These are phyloP conservation scores for Arthrobotrys entomopaga DNA, from an alignment of 2,329 filamentous ascomycete genomes.

Conservation along the genomic window DNA sequence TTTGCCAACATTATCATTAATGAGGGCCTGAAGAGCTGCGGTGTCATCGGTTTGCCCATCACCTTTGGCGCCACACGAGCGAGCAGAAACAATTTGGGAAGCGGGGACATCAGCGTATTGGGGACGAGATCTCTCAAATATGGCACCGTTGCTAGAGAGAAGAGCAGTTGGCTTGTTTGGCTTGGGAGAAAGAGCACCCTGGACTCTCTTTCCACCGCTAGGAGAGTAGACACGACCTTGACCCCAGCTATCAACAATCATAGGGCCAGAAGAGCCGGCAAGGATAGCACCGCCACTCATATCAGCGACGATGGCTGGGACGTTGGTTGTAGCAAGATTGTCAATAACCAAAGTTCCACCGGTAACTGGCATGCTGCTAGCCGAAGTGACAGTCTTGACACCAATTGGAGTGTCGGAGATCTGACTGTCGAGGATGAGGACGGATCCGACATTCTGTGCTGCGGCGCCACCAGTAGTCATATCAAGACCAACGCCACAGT, in stretches of 20 bases:
- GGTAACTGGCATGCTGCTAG: constrained; percentile 69
- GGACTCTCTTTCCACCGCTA: constrained; percentile 67
- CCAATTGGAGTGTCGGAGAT: constrained; percentile 80
- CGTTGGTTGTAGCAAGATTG: constrained; percentile 67
- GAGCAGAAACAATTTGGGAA: constrained; percentile 83
- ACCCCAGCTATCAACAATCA: constrained; percentile 48
- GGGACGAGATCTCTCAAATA: constrained; percentile 88
- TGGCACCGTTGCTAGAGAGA: constrained; percentile 71
- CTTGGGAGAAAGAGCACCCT: constrained; percentile 69
- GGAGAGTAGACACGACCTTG: constrained; percentile 70
- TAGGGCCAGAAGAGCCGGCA: constrained; percentile 38
- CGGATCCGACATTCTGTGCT: constrained; percentile 81
- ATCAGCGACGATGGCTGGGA: constrained; percentile 85
- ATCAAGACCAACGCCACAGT: constrained; percentile 79
- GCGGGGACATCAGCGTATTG: constrained; percentile 78
- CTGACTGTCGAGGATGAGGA: constrained; percentile 82
- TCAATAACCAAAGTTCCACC: constrained; percentile 75
- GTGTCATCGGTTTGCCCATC: constrained; percentile 91
- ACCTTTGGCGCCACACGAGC: constrained; percentile 82
- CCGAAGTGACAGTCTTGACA: constrained; percentile 80
- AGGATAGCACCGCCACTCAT: constrained; percentile 73
- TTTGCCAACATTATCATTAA: constrained; percentile 70
- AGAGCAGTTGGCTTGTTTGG: constrained; percentile 73
- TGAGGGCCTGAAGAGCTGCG: constrained; percentile 77
- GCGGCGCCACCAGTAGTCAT: constrained; percentile 74